Evolutionary conservation across 352 stramenopile genomes (phyloP), one percentile per base, ranked within the genome.

Genomic region (Phytophthora syringae): DNA sequence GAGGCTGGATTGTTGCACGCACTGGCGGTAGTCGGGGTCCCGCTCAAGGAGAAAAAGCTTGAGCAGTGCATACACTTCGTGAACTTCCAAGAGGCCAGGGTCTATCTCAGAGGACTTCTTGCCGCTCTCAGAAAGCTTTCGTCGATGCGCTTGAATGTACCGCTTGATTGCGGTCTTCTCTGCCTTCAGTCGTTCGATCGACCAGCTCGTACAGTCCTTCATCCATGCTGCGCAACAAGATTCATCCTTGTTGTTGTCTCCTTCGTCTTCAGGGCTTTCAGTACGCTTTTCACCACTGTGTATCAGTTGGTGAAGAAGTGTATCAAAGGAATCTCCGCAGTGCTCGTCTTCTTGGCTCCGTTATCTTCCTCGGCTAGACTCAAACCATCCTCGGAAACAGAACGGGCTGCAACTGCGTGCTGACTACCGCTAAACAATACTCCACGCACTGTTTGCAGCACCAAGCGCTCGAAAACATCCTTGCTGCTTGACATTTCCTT

Each of bases 21-120:
- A 30, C 9, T 66, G 42, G 2, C 48, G 65, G 27, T 76, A 78
- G 5, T 55, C 22, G 9, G 39, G 25, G 40, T 75, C 57, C 10
- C 65, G 56, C 34, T 88, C 75, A 0, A 73, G 45, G 7, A 84
- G 49, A 43, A 90, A 88, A 18, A 92, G 64, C 43, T 86, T 84
- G 30, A 90, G 53, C 42, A 92, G 60, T n/a, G 80, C 77, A 11
- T 84, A 88, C 24, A 61, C 77, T 43, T 86, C 79, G 21, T 71
- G 64, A 5, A 71, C 15, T 16, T 40, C 27, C 21, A 57, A 60
- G 30, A 56, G 21, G 16, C 57, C 40, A 24, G 25, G 22, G 15
- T 12, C 55, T 13, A 54, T 45, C 25, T 37, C 2, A 16, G 49
- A 7, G 27, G 28, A 21, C 42, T 66, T 54, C 2, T 36, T n/a